These are phyloP conservation scores for Hemileccinum impolitum DNA, from an alignment of 768 basidiomycete genomes.

Conservation along the genomic window DNA sequence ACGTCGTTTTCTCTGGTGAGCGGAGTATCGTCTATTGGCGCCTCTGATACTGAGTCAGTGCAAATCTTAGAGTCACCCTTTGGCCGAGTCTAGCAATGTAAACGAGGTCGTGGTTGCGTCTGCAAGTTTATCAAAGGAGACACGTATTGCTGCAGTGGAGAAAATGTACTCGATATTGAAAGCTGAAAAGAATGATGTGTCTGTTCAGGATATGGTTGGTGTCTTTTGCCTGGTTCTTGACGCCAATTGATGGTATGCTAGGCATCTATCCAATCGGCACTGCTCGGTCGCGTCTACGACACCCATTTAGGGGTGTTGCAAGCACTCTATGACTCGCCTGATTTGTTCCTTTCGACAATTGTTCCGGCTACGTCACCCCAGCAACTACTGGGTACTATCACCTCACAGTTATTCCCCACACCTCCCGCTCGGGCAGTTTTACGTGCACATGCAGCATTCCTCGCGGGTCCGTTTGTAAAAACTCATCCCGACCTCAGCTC, in stretches of 20 bases:
- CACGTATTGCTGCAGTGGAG: constrained; percentile 58
- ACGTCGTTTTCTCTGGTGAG: constrained; percentile 58
- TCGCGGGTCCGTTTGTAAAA: constrained; percentile 43
- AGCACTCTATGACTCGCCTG: constrained; percentile 58
- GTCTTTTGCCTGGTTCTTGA: neutral
- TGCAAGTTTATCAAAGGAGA: constrained; percentile 55
- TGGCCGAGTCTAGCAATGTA: constrained; percentile 31
- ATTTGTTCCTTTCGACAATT: constrained; percentile 40
- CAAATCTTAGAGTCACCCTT: constrained; percentile 19
- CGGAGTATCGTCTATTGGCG: neutral
- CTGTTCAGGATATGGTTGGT: constrained; percentile 36
- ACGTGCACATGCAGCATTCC: constrained; percentile 55
- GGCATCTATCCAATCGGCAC: constrained; percentile 58
- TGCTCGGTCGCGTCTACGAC: constrained; percentile 71
- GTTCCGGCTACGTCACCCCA: constrained; percentile 15
- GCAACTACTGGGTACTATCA: constrained; percentile 21
- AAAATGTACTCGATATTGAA: constrained; percentile 45
- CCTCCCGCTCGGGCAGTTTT: constrained; percentile 53
- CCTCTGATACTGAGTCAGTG: neutral
- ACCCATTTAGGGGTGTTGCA: constrained; percentile 57
- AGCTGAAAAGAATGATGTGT: constrained; percentile 16
- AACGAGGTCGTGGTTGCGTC: constrained; percentile 52
- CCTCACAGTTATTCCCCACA: constrained; percentile 27
- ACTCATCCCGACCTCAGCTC: constrained; percentile 25
- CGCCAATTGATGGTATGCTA: constrained; percentile 22